Percentiles rank a stretch among this genome's conserved stretches.
phyloP scores from a whole-genome alignment of 768 basidiomycete species.

The Tylopilus plumbeoviolaceoides region DNA sequence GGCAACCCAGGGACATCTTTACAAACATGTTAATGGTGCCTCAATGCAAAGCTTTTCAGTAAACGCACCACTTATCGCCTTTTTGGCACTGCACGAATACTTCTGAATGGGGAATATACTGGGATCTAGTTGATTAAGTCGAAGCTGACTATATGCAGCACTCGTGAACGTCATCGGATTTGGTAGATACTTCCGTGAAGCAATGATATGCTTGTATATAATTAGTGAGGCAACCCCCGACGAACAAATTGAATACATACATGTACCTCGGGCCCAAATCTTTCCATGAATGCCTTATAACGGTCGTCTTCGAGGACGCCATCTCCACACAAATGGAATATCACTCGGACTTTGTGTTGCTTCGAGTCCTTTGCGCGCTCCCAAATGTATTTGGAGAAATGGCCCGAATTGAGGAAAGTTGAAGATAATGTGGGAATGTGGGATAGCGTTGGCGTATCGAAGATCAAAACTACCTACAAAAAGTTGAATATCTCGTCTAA shows the following conservation, averaged over 20 bases:
- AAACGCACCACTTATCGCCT: conserved; percentile 35
- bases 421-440: conserved; percentile 52
- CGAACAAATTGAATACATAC: conserved; percentile 38
- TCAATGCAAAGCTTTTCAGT: background rate
- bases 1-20: conserved; percentile 44
- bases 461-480: conserved; percentile 54
- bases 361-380: conserved; percentile 35
- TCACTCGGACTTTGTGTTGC: conserved; percentile 42
- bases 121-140: conserved; percentile 66
- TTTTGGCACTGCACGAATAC: conserved; percentile 41
- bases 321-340: conserved; percentile 71
- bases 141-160: conserved; percentile 66
- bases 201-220: conserved; percentile 64
- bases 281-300: conserved; percentile 70
- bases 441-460: conserved; percentile 64
- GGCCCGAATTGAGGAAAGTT: conserved; percentile 43
- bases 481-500: background rate
- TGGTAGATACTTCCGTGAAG: conserved; percentile 55
- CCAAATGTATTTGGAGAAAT: conserved; percentile 48
- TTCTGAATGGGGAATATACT: conserved; percentile 70
- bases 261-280: conserved; percentile 55
- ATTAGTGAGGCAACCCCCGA: background rate
- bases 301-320: conserved; percentile 64
- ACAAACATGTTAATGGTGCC: conserved; percentile 6
- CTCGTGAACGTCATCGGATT: conserved; percentile 75